Base-by-base conservation (phyloP, 345 rosid genomes). In the Murraya koenigii region DNA sequence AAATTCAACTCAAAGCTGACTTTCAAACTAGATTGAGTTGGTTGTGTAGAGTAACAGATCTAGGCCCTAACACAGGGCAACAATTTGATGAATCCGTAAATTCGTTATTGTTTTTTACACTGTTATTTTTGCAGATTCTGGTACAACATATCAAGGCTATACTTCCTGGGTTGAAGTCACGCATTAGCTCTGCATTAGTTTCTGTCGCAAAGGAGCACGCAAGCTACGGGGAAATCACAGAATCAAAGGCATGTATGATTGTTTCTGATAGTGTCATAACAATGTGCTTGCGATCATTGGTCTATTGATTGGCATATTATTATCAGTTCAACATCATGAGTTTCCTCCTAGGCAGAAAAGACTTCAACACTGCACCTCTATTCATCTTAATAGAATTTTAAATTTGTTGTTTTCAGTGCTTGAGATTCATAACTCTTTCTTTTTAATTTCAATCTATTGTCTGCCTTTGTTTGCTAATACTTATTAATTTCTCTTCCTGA, bases 141-240 rank as follows among this genome's bases (percentile, higher is more conserved):
- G 94, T 92, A 66, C 97, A 93, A 80, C 99, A 95, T 61, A 93
- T 95, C 74, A 93, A 86, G 84, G 81, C 90, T 30, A 80, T 92
- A 74, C 96, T 95, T 82, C 99, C 99, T 8, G 91, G 83, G 75
- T 77, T 95, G 75, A 95, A 95, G 83, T 90, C 98, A 67, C 89
- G 89, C 75, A 88, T 95, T 71, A 90, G 91, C 83, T 66, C 87
- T 75, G 85, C 87, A 17, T 79, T 95, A 84, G 92, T 87, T 83
- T 81, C 95, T 80, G 89, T 89, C 73, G 97, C 94, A 77, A 95
- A 95, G 85, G 98, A 92, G 79, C 95, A 93, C 84, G 93, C 94
- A 80, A 93, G 98, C 85, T 95, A 85, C 83, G 99, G 97, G 80
- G 92, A 92, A 82, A 87, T 93, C 78, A 89, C 92, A 30, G 99